Evolutionary conservation across 2,329 filamentous ascomycete genomes (phyloP).

Genomic region (Pseudofabraea citricarpa): DNA sequence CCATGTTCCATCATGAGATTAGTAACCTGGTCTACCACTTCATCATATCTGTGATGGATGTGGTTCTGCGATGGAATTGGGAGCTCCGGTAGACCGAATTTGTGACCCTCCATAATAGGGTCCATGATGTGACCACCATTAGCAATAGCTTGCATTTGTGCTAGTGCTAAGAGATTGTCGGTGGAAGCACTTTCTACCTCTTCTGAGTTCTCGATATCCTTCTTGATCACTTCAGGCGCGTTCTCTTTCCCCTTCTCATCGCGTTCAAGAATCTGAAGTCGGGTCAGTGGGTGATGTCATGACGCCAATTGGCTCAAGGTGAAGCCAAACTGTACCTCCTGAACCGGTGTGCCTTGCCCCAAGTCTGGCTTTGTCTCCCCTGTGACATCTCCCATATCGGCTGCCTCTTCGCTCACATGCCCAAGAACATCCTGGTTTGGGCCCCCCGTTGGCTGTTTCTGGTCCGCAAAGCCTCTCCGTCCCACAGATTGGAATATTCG

Average conservation of each 20-base stretch:
- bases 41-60: conserved; percentile 79
- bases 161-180: conserved; percentile 24
- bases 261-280: conserved; percentile 53
- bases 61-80: conserved; percentile 58
- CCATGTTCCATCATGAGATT: conserved; percentile 89
- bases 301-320: conserved; percentile 6
- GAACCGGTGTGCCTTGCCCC: conserved; percentile 59
- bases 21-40: conserved; percentile 80
- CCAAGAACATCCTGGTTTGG: conserved; percentile 49
- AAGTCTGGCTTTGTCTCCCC: conserved; percentile 56
- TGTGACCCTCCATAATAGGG: conserved; percentile 33
- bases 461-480: conserved; percentile 24
- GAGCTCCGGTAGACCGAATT: conserved; percentile 68
- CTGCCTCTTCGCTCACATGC: conserved; percentile 62
- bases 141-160: conserved; percentile 24
- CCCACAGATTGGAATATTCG: conserved; percentile 17
- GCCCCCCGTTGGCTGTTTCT: conserved; percentile 28
- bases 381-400: conserved; percentile 51
- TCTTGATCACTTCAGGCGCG: conserved; percentile 62
- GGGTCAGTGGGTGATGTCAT: conserved; percentile 12
- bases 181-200: conserved; percentile 28
- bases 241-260: conserved; percentile 58
- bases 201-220: conserved; percentile 38
- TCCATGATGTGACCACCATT: conserved; percentile 17
- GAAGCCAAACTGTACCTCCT: conserved; percentile 46